A percentile compares a stretch with the other conserved stretches of the same genome.
These are phyloP conservation scores for Linnemannia exigua DNA, from an alignment of 192 early-diverging fungal species.

Conservation along the genomic window DNA sequence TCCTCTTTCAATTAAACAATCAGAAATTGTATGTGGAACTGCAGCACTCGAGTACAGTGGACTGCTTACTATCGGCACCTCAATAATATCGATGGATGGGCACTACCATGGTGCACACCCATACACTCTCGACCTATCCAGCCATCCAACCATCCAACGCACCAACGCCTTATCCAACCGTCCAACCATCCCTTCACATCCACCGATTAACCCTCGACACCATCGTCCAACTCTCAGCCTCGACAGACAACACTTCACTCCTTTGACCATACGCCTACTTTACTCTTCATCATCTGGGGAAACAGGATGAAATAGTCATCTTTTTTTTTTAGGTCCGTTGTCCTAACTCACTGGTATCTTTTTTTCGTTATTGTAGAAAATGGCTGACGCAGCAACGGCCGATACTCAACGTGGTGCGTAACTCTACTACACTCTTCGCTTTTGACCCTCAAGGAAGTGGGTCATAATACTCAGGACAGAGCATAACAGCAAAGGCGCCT, in stretches of 20 bases:
- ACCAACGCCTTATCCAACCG: background rate
- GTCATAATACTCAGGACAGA: background rate
- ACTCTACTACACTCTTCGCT: background rate
- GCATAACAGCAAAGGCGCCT: background rate
- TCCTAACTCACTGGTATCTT: background rate
- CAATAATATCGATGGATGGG: conserved; percentile 23
- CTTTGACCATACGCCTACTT: background rate
- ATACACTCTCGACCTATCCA: background rate
- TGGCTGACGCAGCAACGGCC: conserved; percentile 58
- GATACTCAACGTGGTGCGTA: conserved; percentile 56
- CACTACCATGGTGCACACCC: background rate
- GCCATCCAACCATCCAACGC: conserved; percentile 12
- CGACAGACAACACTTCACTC: conserved; percentile 5
- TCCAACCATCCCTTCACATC: background rate
- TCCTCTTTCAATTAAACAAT: conserved; percentile 41
- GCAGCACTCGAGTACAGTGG: conserved; percentile 3
- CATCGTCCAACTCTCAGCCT: background rate
- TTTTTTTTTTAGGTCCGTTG: background rate
- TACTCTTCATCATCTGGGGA: background rate
- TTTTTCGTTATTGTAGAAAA: conserved; percentile 24
- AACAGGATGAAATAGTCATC: background rate
- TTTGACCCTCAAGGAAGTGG: too few relatives aligned
- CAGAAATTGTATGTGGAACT: conserved; percentile 30
- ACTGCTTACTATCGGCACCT: background rate
- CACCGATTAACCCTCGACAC: background rate